Evolutionary conservation across 2,329 filamentous ascomycete species (phyloP).

Genomic region (Trichophyton verrucosum): DNA sequence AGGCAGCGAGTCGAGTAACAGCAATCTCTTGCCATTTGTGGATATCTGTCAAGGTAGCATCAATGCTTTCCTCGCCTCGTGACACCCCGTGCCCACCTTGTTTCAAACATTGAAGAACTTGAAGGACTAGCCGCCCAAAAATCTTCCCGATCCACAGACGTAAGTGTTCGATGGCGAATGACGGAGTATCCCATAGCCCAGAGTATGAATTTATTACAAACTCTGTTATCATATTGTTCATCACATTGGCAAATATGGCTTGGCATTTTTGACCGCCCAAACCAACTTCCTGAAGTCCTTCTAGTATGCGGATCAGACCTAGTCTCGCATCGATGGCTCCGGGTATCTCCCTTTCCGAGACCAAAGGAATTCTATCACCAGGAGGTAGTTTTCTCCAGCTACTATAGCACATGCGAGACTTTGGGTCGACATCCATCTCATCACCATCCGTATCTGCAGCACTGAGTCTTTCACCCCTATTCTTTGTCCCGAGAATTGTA

Average conservation of each 20-base stretch:
- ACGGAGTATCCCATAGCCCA: slow-evolving; percentile 43
- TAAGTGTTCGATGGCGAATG: slow-evolving; percentile 38
- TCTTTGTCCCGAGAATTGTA: slow-evolving; percentile 30
- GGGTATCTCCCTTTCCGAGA: slow-evolving; percentile 23
- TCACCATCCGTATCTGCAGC: slow-evolving; percentile 13
- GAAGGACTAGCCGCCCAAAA: slow-evolving; percentile 41
- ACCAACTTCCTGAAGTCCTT: slow-evolving; percentile 40
- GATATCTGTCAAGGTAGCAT: slow-evolving; percentile 32
- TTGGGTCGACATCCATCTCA: slow-evolving; percentile 28
- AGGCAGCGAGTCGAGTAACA: slow-evolving; percentile 42
- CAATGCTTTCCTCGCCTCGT: slow-evolving; percentile 17
- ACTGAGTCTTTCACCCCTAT: slow-evolving; percentile 5
- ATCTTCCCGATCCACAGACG: slow-evolving; percentile 44
- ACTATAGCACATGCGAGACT: slow-evolving; percentile 27
- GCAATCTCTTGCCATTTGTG: slow-evolving; percentile 46
- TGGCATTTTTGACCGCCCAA: slow-evolving; percentile 44
- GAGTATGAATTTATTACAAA: slow-evolving; percentile 46
- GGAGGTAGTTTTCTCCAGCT: slow-evolving; percentile 26
- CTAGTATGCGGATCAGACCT: slow-evolving; percentile 30
- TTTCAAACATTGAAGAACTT: slow-evolving; percentile 35
- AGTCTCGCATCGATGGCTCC: slow-evolving; percentile 23
- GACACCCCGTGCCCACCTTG: slow-evolving; percentile 17
- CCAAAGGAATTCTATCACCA: slow-evolving; percentile 21
- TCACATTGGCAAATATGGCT: slow-evolving; percentile 46
- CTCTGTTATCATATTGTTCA: slow-evolving; percentile 45